These are phyloP conservation scores for Penicillium bialowiezense DNA, from an alignment of 495 filamentous ascomycete species.

Conservation along the genomic window DNA sequence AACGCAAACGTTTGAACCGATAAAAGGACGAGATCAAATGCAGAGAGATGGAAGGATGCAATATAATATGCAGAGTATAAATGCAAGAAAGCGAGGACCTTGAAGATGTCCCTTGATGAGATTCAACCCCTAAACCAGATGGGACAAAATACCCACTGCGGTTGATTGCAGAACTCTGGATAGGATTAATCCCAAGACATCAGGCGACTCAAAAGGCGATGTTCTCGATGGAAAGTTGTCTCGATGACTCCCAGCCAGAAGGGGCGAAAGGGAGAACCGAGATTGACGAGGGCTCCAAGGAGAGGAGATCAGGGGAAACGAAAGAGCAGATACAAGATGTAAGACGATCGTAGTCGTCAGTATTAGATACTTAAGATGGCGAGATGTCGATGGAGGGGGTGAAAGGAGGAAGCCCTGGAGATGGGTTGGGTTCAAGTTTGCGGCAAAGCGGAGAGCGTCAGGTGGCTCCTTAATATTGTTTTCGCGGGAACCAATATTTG, in stretches of 20 bases:
- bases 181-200: constrained; percentile 22
- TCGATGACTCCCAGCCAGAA: constrained; percentile 12
- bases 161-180: constrained; percentile 10
- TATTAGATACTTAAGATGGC: neutral
- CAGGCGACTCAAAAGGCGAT: constrained; percentile 8
- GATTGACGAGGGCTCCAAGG: neutral
- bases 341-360: constrained; percentile 1
- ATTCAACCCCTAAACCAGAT: constrained; percentile 23
- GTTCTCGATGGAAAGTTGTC: neutral
- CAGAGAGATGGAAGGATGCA: constrained; percentile 3
- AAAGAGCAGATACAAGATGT: constrained; percentile 7
- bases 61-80: constrained; percentile 12
- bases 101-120: constrained; percentile 12
- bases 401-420: constrained; percentile 5
- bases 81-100: constrained; percentile 21
- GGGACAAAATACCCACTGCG: constrained; percentile 14
- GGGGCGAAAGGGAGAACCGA: constrained; percentile 11
- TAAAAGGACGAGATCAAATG: constrained; percentile 2
- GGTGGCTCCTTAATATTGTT: constrained; percentile 36
- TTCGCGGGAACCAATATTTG: constrained; percentile 14
- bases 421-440: constrained; percentile 23
- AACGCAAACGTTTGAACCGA: neutral
- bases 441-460: constrained; percentile 35
- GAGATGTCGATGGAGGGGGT: constrained; percentile 9
- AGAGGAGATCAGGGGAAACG: neutral